Evolutionary conservation across 2,329 filamentous ascomycete species (phyloP).

Genomic region (Lomentospora prolificans): DNA sequence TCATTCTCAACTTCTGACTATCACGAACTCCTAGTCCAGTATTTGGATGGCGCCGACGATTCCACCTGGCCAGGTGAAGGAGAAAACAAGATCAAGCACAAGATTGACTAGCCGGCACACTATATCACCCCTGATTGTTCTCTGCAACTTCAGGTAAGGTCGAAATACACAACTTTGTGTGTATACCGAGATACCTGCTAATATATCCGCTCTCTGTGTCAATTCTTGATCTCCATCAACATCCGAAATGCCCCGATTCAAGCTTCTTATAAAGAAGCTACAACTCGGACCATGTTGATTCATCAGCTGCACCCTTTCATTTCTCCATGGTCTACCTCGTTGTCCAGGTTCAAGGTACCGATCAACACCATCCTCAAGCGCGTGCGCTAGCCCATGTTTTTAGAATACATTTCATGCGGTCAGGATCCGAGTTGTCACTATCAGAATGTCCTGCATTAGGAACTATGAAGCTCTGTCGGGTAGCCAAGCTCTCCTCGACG

Average conservation of each 20-base stretch:
- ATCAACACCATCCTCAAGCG: slow-evolving; percentile 45
- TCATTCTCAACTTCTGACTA: too few species aligned
- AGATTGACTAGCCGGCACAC: slow-evolving; percentile 43
- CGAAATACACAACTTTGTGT: not conserved
- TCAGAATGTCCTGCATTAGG: slow-evolving; percentile 43
- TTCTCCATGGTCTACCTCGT: slow-evolving; percentile 49
- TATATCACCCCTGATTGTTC: slow-evolving; percentile 40
- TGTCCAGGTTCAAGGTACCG: slow-evolving; percentile 45
- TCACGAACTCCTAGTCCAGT: not conserved
- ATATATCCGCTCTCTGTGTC: not conserved
- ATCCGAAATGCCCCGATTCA: slow-evolving; percentile 52
- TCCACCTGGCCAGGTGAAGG: slow-evolving; percentile 37
- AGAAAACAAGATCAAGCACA: slow-evolving; percentile 36
- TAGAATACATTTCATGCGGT: slow-evolving; percentile 44
- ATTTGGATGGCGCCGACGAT: slow-evolving; percentile 4
- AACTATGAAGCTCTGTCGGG: slow-evolving; percentile 36
- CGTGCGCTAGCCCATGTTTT: slow-evolving; percentile 38
- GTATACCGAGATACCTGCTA: not conserved
- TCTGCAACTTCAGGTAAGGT: slow-evolving; percentile 44
- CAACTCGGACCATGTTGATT: slow-evolving; percentile 26
- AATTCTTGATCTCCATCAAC: slow-evolving; percentile 56
- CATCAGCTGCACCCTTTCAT: slow-evolving; percentile 47
- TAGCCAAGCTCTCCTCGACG: slow-evolving; percentile 37
- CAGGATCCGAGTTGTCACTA: slow-evolving; percentile 43
- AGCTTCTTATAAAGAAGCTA: slow-evolving; percentile 38